phyloP scores from a whole-genome alignment of 2,329 filamentous ascomycete species.

The Botrytis aclada region DNA sequence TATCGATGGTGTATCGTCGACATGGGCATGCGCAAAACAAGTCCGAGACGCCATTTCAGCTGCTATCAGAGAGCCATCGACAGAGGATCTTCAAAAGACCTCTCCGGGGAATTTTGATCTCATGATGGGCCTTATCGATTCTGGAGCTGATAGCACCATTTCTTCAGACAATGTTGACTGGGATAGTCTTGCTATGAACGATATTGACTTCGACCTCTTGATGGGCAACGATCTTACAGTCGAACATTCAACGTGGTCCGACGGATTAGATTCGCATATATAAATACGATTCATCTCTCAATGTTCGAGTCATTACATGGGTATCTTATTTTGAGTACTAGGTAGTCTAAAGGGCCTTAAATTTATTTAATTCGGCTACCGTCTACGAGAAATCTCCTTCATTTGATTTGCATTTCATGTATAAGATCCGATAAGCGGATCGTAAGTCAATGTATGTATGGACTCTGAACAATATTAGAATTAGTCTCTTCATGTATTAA shows the following conservation, averaged over 20 bases:
- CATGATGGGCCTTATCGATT: slow-evolving; percentile 23
- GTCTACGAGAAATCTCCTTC: background rate
- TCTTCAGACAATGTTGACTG: slow-evolving; percentile 19
- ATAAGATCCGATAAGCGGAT: background rate
- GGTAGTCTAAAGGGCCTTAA: background rate
- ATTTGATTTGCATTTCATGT: background rate
- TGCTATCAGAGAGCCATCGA: slow-evolving; percentile 21
- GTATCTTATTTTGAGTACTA: background rate
- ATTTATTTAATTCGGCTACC: background rate
- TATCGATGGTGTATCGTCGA: slow-evolving; percentile 51
- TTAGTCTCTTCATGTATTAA: background rate
- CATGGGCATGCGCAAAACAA: slow-evolving; percentile 47
- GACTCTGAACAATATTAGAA: background rate
- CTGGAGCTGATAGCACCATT: background rate
- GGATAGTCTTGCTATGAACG: slow-evolving; percentile 17
- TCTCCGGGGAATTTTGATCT: slow-evolving; percentile 27
- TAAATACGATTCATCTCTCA: background rate
- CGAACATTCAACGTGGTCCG: slow-evolving; percentile 15
- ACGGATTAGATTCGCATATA: background rate
- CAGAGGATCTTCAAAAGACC: slow-evolving; percentile 13
- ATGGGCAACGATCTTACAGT: slow-evolving; percentile 18
- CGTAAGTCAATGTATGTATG: background rate
- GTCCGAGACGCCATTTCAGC: slow-evolving; percentile 40
- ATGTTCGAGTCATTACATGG: background rate
- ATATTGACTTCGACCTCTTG: slow-evolving; percentile 20